Percentiles rank a stretch among this genome's conserved stretches.
phyloP scores from a whole-genome alignment of 78 protist genomes.

The Dictyostelium intermedium region DNA sequence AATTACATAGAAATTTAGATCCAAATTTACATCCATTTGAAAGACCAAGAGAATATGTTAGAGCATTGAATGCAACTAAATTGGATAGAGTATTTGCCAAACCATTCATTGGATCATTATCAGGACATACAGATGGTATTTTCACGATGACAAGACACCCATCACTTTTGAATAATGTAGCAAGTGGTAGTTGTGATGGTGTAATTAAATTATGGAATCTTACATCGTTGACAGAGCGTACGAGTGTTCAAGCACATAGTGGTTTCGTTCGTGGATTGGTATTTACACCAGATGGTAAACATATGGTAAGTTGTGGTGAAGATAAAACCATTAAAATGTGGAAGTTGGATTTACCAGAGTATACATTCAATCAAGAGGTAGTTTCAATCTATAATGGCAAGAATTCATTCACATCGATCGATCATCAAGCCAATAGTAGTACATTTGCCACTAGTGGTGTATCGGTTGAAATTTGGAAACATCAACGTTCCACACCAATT shows the following conservation, averaged over 20 bases:
- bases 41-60: slow-evolving; percentile 91
- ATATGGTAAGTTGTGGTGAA: slow-evolving; percentile 70
- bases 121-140: slow-evolving; percentile 74
- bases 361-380: not conserved
- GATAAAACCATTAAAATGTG: slow-evolving; percentile 93
- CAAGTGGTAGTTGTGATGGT: slow-evolving; percentile 72
- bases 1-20: slow-evolving; percentile 84
- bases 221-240: slow-evolving; percentile 23
- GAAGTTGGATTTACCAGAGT: slow-evolving; percentile 27
- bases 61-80: slow-evolving; percentile 94
- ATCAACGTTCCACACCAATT: slow-evolving; percentile 83
- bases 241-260: slow-evolving; percentile 75
- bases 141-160: slow-evolving; percentile 65
- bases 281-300: slow-evolving; percentile 66
- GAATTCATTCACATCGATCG: slow-evolving; percentile 62
- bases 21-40: slow-evolving; percentile 96
- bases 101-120: slow-evolving; percentile 92
- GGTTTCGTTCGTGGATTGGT: slow-evolving; percentile 92
- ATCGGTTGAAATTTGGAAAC: slow-evolving; percentile 82
- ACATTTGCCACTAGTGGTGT: slow-evolving; percentile 86
- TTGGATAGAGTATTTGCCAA: slow-evolving; percentile 95
- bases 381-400: slow-evolving; percentile 24
- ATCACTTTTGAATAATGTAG: slow-evolving; percentile 36
- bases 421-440: slow-evolving; percentile 8
- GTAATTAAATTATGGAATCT: slow-evolving; percentile 62